Evolutionary conservation across 805 yeast species (phyloP).

Genomic region (Ogataea neopini): DNA sequence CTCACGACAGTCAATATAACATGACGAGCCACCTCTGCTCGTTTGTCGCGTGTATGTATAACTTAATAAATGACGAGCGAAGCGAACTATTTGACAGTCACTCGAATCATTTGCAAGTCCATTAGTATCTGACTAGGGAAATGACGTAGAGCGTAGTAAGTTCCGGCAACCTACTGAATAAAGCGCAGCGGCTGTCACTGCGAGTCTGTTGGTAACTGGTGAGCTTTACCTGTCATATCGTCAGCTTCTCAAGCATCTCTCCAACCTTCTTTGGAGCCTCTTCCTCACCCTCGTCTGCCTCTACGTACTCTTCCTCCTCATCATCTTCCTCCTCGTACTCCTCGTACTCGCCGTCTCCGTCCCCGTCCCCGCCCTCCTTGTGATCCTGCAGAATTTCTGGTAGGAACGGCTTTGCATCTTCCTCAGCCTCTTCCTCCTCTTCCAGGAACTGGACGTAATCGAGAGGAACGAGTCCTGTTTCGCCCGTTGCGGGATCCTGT

Average conservation of each 20-base stretch:
- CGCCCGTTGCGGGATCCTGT: constrained; percentile 69
- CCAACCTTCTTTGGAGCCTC: constrained; percentile 1
- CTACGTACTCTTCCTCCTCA: too few relatives aligned
- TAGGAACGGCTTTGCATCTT: constrained; percentile 47
- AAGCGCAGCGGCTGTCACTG: too few relatives aligned
- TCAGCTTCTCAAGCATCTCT: constrained; percentile 14
- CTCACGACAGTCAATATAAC: too few relatives aligned
- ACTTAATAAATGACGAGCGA: too few relatives aligned
- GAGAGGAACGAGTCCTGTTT: constrained; percentile 92
- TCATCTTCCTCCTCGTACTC: constrained; percentile 18
- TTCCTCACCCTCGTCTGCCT: constrained; percentile 22
- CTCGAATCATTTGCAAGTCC: too few relatives aligned
- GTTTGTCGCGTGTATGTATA: too few relatives aligned
- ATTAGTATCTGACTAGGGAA: too few relatives aligned
- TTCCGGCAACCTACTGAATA: too few relatives aligned
- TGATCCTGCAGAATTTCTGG: constrained; percentile 32
- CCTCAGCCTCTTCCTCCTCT: constrained; percentile 14
- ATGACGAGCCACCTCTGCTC: too few relatives aligned
- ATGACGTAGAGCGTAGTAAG: too few relatives aligned
- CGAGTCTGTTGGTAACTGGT: too few relatives aligned
- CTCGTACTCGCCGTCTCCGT: constrained; percentile 10
- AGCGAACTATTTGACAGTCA: too few relatives aligned
- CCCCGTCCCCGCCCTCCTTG: constrained; percentile 14
- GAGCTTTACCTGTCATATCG: background rate
- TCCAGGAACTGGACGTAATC: constrained; percentile 70